phyloP scores from a whole-genome alignment of 805 yeast species.

The Yamadazyma laniorum region DNA sequence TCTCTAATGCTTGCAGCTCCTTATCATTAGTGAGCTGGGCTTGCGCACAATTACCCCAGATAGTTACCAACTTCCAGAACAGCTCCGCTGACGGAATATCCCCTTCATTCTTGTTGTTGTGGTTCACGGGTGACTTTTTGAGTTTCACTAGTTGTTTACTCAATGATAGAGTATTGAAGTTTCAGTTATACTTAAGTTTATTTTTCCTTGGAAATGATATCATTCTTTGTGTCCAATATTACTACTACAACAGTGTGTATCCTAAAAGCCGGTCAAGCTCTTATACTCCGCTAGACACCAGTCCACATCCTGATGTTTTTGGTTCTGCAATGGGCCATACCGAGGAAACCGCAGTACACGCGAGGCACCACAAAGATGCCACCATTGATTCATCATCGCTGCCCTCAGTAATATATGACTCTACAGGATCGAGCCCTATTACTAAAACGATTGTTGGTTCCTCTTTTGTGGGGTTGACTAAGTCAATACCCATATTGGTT shows the following conservation, averaged over 20 bases:
- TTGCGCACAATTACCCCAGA: slow-evolving; percentile 74
- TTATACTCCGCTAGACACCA: slow-evolving; percentile 7
- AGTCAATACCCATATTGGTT: slow-evolving; percentile 16
- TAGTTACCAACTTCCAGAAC: slow-evolving; percentile 53
- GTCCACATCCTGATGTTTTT: neutral
- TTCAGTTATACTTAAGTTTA: slow-evolving; percentile 39
- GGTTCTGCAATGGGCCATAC: neutral
- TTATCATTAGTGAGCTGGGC: slow-evolving; percentile 60
- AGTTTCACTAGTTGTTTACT: slow-evolving; percentile 47
- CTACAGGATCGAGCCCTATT: neutral
- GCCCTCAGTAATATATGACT: neutral
- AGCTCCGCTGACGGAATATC: slow-evolving; percentile 70
- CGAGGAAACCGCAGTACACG: neutral
- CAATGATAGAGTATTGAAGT: slow-evolving; percentile 35
- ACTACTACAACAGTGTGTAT: slow-evolving; percentile 40
- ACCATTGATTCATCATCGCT: neutral
- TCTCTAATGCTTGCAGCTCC: slow-evolving; percentile 33
- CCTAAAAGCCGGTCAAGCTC: slow-evolving; percentile 19
- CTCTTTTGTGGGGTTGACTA: slow-evolving; percentile 7
- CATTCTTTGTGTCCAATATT: slow-evolving; percentile 39
- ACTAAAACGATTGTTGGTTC: slow-evolving; percentile 10
- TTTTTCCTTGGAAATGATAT: slow-evolving; percentile 41
- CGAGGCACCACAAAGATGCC: neutral
- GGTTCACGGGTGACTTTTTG: slow-evolving; percentile 65
- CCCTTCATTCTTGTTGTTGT: slow-evolving; percentile 54